Evolutionary conservation across 495 filamentous ascomycete species (phyloP).

Genomic region (Cercophora samala): DNA sequence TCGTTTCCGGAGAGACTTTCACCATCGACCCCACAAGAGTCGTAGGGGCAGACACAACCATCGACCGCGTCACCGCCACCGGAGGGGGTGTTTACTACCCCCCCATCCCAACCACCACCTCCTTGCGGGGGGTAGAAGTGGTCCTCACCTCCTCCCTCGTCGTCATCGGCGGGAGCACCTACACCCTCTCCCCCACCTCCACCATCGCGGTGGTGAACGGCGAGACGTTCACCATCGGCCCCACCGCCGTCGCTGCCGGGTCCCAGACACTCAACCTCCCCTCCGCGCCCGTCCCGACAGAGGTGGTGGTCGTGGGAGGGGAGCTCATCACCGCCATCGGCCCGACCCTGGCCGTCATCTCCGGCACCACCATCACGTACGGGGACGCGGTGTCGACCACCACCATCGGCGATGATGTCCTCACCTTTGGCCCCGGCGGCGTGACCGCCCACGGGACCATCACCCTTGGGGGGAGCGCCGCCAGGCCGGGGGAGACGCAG

Average conservation of each 20-base stretch:
- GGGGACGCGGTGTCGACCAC: conserved; percentile 29
- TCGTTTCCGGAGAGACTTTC: conserved; percentile 43
- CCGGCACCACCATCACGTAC: conserved; percentile 44
- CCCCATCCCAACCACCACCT: conserved; percentile 35
- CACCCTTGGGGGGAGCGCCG: conserved; percentile 41
- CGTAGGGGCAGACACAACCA: conserved; percentile 40
- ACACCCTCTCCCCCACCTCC: conserved; percentile 33
- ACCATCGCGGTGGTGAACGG: conserved; percentile 30
- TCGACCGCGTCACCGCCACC: conserved; percentile 33
- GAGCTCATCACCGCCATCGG: conserved; percentile 48
- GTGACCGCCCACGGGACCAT: conserved; percentile 33
- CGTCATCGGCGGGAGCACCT: conserved; percentile 47
- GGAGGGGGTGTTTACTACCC: conserved; percentile 28
- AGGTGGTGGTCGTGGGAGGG: conserved; percentile 45
- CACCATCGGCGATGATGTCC: conserved; percentile 41
- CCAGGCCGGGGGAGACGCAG: conserved; percentile 34
- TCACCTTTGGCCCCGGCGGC: conserved; percentile 48
- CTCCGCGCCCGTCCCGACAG: conserved; percentile 34
- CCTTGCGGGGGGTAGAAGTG: conserved; percentile 41
- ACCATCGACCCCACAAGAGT: conserved; percentile 42
- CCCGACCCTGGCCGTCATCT: conserved; percentile 41
- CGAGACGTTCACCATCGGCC: conserved; percentile 47
- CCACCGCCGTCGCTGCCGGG: conserved; percentile 40
- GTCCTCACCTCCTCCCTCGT: conserved; percentile 40
- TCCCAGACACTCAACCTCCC: conserved; percentile 38